phyloP scores from a whole-genome alignment of 208 protist genomes.

The Wallacemonas sp. region DNA sequence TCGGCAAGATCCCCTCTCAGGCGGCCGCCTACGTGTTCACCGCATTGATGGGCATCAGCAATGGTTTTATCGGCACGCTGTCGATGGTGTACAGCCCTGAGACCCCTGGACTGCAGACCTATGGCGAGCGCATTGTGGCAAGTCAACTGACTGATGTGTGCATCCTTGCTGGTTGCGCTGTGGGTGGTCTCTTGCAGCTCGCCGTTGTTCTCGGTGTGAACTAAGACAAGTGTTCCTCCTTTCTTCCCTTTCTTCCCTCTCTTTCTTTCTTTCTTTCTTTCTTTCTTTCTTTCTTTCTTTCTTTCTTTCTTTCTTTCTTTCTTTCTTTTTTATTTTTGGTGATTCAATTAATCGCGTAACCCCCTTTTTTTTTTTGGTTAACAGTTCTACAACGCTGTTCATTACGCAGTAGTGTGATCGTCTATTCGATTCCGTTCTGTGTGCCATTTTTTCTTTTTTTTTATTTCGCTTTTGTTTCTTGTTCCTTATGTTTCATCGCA shows the following conservation, averaged over 20 bases:
- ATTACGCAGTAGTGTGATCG: too few relatives aligned
- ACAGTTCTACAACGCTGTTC: background rate
- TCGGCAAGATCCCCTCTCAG: conserved; percentile 51
- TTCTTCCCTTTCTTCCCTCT: background rate
- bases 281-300: too few relatives aligned
- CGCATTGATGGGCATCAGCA: conserved; percentile 56
- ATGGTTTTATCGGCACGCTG: conserved; percentile 79
- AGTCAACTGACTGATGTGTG: conserved; percentile 55
- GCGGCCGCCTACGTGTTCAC: conserved; percentile 58
- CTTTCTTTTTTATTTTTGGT: too few relatives aligned
- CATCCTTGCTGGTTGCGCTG: conserved; percentile 60
- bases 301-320: too few relatives aligned
- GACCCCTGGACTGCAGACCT: conserved; percentile 35
- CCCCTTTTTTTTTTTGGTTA: background rate
- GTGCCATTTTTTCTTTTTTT: conserved; percentile 15
- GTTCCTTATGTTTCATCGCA: conserved; percentile 7
- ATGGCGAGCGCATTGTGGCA: conserved; percentile 65
- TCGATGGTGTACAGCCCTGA: conserved; percentile 77
- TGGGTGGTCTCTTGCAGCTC: conserved; percentile 70
- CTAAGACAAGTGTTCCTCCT: background rate
- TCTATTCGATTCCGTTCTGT: too few relatives aligned
- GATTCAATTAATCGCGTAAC: too few relatives aligned
- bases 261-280: too few relatives aligned
- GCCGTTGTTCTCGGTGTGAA: conserved; percentile 24
- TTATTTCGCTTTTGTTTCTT: background rate